Evolutionary conservation across 208 protist genomes (phyloP), one percentile per base, ranked within the genome.

Genomic region (Trypanosoma lewisi): DNA sequence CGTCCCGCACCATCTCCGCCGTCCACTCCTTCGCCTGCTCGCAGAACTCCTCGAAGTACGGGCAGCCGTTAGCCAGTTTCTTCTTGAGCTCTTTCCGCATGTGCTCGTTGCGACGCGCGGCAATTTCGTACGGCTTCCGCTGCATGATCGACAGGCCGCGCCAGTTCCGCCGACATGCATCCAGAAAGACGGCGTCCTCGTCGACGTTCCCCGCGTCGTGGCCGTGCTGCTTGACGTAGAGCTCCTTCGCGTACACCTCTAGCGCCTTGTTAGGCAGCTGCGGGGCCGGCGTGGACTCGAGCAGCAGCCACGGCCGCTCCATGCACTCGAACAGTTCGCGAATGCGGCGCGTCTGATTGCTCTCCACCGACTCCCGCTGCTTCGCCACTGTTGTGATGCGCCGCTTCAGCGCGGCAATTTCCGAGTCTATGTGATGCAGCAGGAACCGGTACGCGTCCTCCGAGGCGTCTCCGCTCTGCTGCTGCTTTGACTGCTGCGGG

Each of bases 201-300:
- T 69, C 73, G 14, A 63, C 67, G 19, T 54, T 63, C 8, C 5
- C 49, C 14, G 53, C 25, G n/a, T 48, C 52, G 21, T 19, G 14
- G 16, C 69, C 63, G 27, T 67, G 62, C 31, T 60, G 61, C 33
- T 73, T 49, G 0, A 72, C 21, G 44, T 75, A 74, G 45, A 83
- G 58, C 60, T 91, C 85, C 67, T 91, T 91, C 47, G 85, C 69
- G 76, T 85, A 91, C 39, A 91, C 85, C 28, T 91, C 85, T 3
- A 88, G 56, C 17, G 76, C 81, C 7, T 75, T 87, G 16, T 80
- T 78, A 5, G 85, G 85, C 5, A 91, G 77, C 8, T 82, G 73
- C 2, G 80, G 80, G 31, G 67, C 65, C 23, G 80, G 66, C 28
- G 71, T 75, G 7, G 67, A 66, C 52, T 64, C 70, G 51, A 91